Evolutionary conservation across 441 rosid species (phyloP), one percentile per base, ranked within the genome.

Genomic region (Arabidopsis hybrid): DNA sequence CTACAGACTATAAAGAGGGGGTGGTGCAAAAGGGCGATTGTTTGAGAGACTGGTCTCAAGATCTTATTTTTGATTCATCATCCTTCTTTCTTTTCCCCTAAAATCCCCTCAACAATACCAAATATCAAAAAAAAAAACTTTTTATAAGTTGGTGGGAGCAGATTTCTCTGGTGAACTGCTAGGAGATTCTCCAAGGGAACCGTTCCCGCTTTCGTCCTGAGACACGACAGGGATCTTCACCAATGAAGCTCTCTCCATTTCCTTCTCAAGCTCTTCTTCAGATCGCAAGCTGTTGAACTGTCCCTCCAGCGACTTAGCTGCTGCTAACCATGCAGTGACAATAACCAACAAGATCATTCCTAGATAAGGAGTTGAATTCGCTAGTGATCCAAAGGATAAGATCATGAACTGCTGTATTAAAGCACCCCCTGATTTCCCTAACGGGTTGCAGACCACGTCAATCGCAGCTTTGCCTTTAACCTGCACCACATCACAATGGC

Each of bases 351-450:
- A 88, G 46, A 88, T 49, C 55, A 85, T 85, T 71, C 97, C 98
- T 8, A 94, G 91, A 78, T 91, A 91, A 4, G 98, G 97, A 64
- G 98, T 94, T 4, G 99, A 94, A 65, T 85, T 94, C 1, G 97
- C 97, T 1, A 91, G 93, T 5, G 99, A 94, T 2, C 99, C 97
- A 4, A 94, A 94, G 8, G 91, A 85, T 60, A 94, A 73, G 87
- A 94, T 94, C 99, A 91, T 94, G 65, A 94, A 94, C 80, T 94
- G 99, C 78, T 91, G 97, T 61, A 94, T 94, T 31, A 94, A 83
- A 59, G 99, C 97, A 16, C 99, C 97, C 7, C 99, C 96, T 2
- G 99, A 94, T 72, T 94, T 94, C 75, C 99, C 99, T 77, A 94
- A 70, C 0, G 99, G 99, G 73, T 94, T 94, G 87, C 99, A 94